Conservation (phyloP, 805 yeast genomes). For the Candida ipomoeae region DNA sequence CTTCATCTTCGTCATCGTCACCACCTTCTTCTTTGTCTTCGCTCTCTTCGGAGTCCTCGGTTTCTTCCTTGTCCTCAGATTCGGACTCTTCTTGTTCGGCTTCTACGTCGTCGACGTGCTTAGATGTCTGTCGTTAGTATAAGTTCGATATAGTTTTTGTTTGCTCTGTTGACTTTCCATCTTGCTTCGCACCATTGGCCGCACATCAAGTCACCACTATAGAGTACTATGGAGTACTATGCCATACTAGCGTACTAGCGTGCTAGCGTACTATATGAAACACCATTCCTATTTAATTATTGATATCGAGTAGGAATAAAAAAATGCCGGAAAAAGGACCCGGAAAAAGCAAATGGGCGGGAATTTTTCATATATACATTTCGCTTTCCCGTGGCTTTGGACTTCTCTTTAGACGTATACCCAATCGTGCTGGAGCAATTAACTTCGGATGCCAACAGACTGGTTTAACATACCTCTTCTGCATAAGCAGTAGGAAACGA, state of each 20-base stretch:
- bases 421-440: not conserved
- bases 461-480: slow-evolving; percentile 50
- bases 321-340: not conserved
- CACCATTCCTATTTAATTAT: not conserved
- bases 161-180: not conserved
- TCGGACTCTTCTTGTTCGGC: slow-evolving; percentile 5
- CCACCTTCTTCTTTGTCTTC: slow-evolving; percentile 42
- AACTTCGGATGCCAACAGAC: not conserved
- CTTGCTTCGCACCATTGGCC: not conserved
- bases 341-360: not conserved
- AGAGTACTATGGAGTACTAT: too few species aligned
- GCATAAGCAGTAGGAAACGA: slow-evolving; percentile 83
- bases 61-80: slow-evolving; percentile 22
- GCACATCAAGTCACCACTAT: too few species aligned
- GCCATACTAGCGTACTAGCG: too few species aligned
- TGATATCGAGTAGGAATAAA: too few species aligned
- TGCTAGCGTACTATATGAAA: not conserved
- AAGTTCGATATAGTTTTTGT: not conserved
- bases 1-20: slow-evolving; percentile 58
- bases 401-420: not conserved
- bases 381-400: not conserved
- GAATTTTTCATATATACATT: not conserved
- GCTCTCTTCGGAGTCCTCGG: slow-evolving; percentile 29
- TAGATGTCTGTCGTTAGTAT: slow-evolving; percentile 11
- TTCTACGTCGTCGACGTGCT: slow-evolving; percentile 11